phyloP scores from a whole-genome alignment of 1,139 yeast species.

The Saccharomyces hybrid region DNA sequence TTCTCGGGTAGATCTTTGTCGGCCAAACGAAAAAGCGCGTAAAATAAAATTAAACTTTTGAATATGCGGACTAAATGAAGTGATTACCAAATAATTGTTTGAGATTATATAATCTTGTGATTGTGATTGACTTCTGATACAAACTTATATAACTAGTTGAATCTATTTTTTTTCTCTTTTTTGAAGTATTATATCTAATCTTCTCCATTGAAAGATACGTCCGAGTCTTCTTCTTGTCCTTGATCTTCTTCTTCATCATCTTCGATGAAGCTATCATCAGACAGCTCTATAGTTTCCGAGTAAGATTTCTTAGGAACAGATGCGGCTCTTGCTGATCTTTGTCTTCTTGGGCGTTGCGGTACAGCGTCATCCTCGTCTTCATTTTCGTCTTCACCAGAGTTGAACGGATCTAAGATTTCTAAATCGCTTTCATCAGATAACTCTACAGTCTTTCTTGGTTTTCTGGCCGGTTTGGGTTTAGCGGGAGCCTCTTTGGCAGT shows the following conservation, averaged over 20 bases:
- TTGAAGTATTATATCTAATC: slow-evolving; percentile 3
- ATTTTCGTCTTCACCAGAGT: slow-evolving; percentile 6
- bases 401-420: slow-evolving; percentile 12
- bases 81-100: background rate
- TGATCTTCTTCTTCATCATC: slow-evolving; percentile 21
- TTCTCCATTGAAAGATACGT: slow-evolving; percentile 23
- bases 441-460: slow-evolving; percentile 9
- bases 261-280: slow-evolving; percentile 29
- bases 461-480: slow-evolving; percentile 1
- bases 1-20: background rate
- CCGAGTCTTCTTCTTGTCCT: slow-evolving; percentile 11
- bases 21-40: background rate
- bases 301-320: slow-evolving; percentile 20
- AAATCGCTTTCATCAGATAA: slow-evolving; percentile 23
- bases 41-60: background rate
- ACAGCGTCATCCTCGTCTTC: slow-evolving; percentile 19
- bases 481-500: slow-evolving; percentile 7
- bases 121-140: background rate
- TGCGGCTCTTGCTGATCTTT: slow-evolving; percentile 25
- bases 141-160: background rate
- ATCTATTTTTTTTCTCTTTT: background rate
- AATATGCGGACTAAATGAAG: background rate
- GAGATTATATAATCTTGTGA: background rate
- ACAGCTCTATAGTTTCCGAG: slow-evolving; percentile 22
- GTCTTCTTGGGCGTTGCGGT: slow-evolving; percentile 18